These are phyloP conservation scores for Thelephora aurantiotincta DNA, from an alignment of 768 basidiomycete genomes.

Conservation along the genomic window DNA sequence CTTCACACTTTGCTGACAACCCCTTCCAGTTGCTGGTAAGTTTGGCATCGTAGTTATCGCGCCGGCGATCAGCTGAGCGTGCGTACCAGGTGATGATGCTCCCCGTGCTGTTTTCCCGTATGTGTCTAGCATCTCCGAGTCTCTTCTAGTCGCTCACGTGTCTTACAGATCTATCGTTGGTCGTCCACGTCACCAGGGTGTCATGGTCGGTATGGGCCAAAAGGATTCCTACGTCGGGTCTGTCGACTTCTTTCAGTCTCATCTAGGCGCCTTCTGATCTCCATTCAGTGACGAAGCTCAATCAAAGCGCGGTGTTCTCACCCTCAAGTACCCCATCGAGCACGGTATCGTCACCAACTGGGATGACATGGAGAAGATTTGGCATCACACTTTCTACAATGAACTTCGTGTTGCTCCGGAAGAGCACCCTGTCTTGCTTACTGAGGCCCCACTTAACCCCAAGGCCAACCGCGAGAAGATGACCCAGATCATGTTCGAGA, in stretches of 20 bases:
- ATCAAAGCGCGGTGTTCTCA: constrained; percentile 60
- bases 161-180: constrained; percentile 45
- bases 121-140: constrained; percentile 18
- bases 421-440: constrained; percentile 84
- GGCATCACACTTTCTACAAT: constrained; percentile 76
- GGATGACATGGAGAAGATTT: constrained; percentile 70
- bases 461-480: constrained; percentile 90
- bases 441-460: constrained; percentile 86
- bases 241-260: constrained; percentile 7
- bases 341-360: constrained; percentile 66
- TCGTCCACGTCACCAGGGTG: constrained; percentile 59
- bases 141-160: not conserved
- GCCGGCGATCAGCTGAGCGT: not conserved
- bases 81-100: constrained; percentile 79
- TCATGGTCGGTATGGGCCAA: constrained; percentile 70
- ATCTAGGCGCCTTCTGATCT: not conserved
- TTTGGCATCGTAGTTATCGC: not conserved
- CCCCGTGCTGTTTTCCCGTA: constrained; percentile 97
- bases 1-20: constrained; percentile 67
- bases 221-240: constrained; percentile 69
- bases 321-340: constrained; percentile 58
- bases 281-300: constrained; percentile 48
- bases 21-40: constrained; percentile 55
- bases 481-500: constrained; percentile 96
- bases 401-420: constrained; percentile 88